phyloP scores from a whole-genome alignment of 2,329 filamentous ascomycete genomes.

The Ampelomyces quisqualis region DNA sequence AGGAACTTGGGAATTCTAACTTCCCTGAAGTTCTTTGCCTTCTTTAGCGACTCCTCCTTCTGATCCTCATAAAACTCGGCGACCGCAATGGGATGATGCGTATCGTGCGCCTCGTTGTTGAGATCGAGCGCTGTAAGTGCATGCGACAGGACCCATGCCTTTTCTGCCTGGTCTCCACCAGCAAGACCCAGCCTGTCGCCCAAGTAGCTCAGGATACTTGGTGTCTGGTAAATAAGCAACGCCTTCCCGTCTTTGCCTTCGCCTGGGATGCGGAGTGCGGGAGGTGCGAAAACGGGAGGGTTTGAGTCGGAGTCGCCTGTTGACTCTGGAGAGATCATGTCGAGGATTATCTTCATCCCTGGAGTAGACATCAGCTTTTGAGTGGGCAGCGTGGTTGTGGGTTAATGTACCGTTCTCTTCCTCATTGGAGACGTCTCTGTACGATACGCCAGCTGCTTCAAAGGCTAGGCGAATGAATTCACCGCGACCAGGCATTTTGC shows the following conservation, averaged over 20 bases:
- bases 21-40: constrained; percentile 59
- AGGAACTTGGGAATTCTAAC: constrained; percentile 71
- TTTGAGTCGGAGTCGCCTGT: constrained; percentile 56
- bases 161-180: constrained; percentile 50
- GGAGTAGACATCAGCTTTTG: not conserved
- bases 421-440: constrained; percentile 61
- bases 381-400: no score
- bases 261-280: constrained; percentile 58
- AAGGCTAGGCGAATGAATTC: constrained; percentile 72
- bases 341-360: constrained; percentile 53
- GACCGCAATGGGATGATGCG: constrained; percentile 68
- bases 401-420: constrained; percentile 46
- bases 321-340: constrained; percentile 49
- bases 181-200: constrained; percentile 61
- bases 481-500: constrained; percentile 70
- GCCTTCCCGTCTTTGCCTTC: constrained; percentile 55
- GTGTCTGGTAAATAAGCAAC: constrained; percentile 66
- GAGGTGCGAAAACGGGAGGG: constrained; percentile 66
- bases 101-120: constrained; percentile 71
- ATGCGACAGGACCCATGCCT: constrained; percentile 63
- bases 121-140: constrained; percentile 71
- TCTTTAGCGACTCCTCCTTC: constrained; percentile 63
- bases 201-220: constrained; percentile 73
- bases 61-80: constrained; percentile 72
- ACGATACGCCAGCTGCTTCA: constrained; percentile 65